These are phyloP conservation scores for Fusarium clavum DNA, from an alignment of 2,329 filamentous ascomycete genomes.

Conservation along the genomic window DNA sequence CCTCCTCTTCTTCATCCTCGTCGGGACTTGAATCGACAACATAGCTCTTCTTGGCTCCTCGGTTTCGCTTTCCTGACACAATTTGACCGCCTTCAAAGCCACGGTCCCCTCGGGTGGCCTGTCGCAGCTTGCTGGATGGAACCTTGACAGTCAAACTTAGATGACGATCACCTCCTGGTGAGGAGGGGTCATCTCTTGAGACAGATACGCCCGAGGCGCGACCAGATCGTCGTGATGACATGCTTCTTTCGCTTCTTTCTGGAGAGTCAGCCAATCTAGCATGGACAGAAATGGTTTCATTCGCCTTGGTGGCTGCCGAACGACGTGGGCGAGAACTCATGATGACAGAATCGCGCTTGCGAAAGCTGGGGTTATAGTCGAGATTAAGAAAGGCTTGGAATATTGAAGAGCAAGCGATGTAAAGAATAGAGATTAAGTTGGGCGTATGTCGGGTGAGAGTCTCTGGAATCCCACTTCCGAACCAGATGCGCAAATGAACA, in stretches of 20 bases:
- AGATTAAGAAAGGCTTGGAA: conserved; percentile 3
- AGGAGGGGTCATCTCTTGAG: conserved; percentile 60
- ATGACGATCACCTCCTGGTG: conserved; percentile 59
- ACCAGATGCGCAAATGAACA: conserved; percentile 2
- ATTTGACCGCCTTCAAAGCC: conserved; percentile 61
- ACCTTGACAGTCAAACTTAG: conserved; percentile 63
- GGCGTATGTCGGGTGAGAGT: conserved; percentile 5
- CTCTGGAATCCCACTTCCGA: background rate
- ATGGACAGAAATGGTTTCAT: conserved; percentile 57
- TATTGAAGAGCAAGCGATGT: conserved; percentile 5
- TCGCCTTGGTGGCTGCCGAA: conserved; percentile 57
- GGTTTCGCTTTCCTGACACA: conserved; percentile 63
- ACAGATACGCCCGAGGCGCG: conserved; percentile 58
- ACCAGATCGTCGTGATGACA: conserved; percentile 66
- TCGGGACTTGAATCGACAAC: conserved; percentile 67
- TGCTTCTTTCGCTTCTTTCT: conserved; percentile 55
- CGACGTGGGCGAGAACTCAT: conserved; percentile 64
- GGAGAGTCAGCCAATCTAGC: conserved; percentile 56
- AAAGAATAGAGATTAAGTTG: conserved; percentile 6
- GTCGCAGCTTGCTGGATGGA: conserved; percentile 63
- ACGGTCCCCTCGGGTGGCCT: conserved; percentile 58
- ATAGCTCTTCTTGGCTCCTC: conserved; percentile 69
- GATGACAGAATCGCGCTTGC: conserved; percentile 41
- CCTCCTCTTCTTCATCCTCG: conserved; percentile 58
- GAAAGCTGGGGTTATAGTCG: conserved; percentile 10